phyloP scores from a whole-genome alignment of 495 filamentous ascomycete species.

The Penicillium macrosclerotiorum region DNA sequence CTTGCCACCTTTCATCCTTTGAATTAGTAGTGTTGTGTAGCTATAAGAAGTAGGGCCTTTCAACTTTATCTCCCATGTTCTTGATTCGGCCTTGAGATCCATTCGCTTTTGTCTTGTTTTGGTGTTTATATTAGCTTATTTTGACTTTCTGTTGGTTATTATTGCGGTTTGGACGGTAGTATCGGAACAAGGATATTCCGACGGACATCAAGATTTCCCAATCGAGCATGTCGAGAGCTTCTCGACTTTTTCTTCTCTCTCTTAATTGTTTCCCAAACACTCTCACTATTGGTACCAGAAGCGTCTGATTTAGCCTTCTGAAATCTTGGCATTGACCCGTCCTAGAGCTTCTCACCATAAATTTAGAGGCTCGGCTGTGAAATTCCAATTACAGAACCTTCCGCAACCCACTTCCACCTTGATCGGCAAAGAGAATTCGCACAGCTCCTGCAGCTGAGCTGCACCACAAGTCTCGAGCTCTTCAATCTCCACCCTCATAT shows the following conservation, averaged over 20 bases:
- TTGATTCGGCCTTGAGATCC: too few species aligned
- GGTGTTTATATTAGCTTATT: background rate
- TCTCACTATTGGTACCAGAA: too few species aligned
- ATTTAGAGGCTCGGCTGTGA: too few species aligned
- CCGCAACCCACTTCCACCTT: background rate
- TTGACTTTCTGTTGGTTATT: background rate
- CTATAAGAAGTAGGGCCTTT: too few species aligned
- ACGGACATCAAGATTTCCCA: constrained; percentile 36
- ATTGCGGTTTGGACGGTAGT: background rate
- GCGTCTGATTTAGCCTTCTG: too few species aligned
- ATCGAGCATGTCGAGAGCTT: constrained; percentile 27
- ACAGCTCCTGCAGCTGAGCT: background rate
- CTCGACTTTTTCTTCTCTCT: constrained; percentile 13
- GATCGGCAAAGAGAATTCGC: constrained; percentile 1
- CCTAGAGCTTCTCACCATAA: too few species aligned
- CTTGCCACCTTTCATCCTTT: too few species aligned
- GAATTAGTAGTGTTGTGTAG: too few species aligned
- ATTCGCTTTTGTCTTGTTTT: background rate
- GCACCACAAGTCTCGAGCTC: background rate
- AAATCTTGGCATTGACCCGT: too few species aligned
- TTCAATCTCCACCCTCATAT: background rate
- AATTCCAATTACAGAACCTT: background rate
- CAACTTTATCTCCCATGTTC: too few species aligned
- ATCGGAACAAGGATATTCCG: constrained; percentile 34
- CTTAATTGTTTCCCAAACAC: too few species aligned